These are phyloP conservation scores for Moesziomyces sp. DNA, from an alignment of 1,284 basidiomycete species.

Conservation along the genomic window DNA sequence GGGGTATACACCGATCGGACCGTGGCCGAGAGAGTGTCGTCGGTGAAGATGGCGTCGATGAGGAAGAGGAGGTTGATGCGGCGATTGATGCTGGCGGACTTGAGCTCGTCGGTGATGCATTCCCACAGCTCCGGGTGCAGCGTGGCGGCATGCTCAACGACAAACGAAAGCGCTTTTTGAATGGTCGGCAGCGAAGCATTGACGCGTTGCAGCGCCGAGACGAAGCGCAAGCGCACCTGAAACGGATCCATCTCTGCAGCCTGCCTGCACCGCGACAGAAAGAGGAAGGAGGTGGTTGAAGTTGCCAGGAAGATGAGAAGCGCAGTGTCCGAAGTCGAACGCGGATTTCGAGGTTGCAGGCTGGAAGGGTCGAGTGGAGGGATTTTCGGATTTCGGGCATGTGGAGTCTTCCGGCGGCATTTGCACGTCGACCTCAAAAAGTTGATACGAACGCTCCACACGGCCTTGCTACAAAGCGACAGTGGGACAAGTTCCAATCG, in stretches of 20 bases:
- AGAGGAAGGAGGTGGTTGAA: too few relatives aligned
- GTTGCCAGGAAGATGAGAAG: not conserved
- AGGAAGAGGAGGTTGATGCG: slow-evolving; percentile 93
- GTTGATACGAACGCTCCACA: too few relatives aligned
- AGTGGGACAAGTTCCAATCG: too few relatives aligned
- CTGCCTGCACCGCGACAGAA: too few relatives aligned
- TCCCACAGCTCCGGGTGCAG: slow-evolving; percentile 90
- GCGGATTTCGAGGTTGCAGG: not conserved
- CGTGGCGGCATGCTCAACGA: slow-evolving; percentile 82
- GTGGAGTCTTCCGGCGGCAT: slow-evolving; percentile 14
- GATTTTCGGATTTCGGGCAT: slow-evolving; percentile 25
- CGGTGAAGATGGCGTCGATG: slow-evolving; percentile 77
- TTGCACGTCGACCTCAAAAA: too few relatives aligned
- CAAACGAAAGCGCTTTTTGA: slow-evolving; percentile 85
- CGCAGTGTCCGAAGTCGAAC: not conserved
- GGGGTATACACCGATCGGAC: slow-evolving; percentile 21
- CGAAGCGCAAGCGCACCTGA: slow-evolving; percentile 65
- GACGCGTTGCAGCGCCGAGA: slow-evolving; percentile 59
- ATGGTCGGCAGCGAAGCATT: slow-evolving; percentile 81
- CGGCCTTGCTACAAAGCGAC: too few relatives aligned
- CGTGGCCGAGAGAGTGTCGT: slow-evolving; percentile 25
- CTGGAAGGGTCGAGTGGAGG: not conserved
- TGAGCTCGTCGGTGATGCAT: slow-evolving; percentile 89
- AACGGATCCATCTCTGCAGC: slow-evolving; percentile 52
- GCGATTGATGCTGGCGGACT: slow-evolving; percentile 82